A percentile compares a stretch with the other conserved stretches of the same genome.
These are phyloP conservation scores for Pseudevernia furfuracea DNA, from an alignment of 495 filamentous ascomycete genomes.

Conservation along the genomic window DNA sequence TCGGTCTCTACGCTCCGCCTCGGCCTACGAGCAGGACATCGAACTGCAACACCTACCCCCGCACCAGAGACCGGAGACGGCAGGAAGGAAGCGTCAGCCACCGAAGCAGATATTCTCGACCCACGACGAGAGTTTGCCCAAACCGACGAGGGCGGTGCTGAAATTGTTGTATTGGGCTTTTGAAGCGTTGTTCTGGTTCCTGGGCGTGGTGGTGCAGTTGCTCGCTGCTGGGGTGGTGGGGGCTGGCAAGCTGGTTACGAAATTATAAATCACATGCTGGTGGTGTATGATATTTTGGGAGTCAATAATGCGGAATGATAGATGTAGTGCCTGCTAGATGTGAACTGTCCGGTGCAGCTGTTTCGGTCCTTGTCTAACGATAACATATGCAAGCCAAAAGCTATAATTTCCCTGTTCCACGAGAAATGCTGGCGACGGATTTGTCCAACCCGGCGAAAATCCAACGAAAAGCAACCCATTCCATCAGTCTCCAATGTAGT, in stretches of 20 bases:
- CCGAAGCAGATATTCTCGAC: constrained; percentile 22
- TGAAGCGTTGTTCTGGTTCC: constrained; percentile 23
- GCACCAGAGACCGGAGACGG: background rate
- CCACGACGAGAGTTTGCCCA: constrained; percentile 22
- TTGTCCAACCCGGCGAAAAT: background rate
- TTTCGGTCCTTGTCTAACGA: background rate
- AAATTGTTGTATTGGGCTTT: constrained; percentile 25
- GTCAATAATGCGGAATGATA: background rate
- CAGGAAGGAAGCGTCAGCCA: constrained; percentile 7
- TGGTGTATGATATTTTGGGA: background rate
- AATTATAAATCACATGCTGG: constrained; percentile 15
- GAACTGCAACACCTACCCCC: constrained; percentile 16
- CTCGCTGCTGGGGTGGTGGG: constrained; percentile 23
- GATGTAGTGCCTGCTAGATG: background rate
- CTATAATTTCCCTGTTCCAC: too few species aligned
- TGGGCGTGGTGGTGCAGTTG: constrained; percentile 26
- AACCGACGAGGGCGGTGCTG: constrained; percentile 24
- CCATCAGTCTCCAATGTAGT: background rate
- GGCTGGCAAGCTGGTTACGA: constrained; percentile 23
- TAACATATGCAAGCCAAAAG: background rate
- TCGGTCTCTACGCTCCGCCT: constrained; percentile 17
- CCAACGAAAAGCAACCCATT: background rate
- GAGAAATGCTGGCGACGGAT: background rate
- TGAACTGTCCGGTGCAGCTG: background rate
- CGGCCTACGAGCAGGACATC: constrained; percentile 21